Conservation (phyloP, 75 land plant genomes). For the Isoetes taiwanensis region DNA sequence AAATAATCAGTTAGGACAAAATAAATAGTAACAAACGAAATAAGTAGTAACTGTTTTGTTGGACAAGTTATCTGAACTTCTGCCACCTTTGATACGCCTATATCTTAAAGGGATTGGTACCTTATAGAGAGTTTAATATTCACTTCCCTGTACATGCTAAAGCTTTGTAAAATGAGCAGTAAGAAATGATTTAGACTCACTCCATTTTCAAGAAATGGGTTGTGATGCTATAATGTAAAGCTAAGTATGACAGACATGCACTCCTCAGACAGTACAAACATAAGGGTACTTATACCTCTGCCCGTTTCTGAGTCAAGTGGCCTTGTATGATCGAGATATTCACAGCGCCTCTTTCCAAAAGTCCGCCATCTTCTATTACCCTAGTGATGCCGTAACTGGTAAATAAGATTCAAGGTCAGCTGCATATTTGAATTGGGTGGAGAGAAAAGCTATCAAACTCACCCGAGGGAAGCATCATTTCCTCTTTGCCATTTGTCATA, state of each 20-base stretch:
- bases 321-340: conserved; percentile 35
- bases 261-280: neutral
- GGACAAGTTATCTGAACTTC: neutral
- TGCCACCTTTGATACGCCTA: neutral
- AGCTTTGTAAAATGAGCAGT: neutral
- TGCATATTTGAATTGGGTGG: neutral
- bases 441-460: neutral
- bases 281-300: conserved; percentile 35
- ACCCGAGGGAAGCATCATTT: conserved; percentile 24
- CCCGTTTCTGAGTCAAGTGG: conserved; percentile 25
- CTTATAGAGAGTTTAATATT: too few relatives aligned
- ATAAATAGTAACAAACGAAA: too few relatives aligned
- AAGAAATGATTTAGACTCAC: neutral
- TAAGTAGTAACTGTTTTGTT: neutral
- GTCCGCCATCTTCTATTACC: conserved; percentile 26
- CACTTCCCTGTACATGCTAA: too few relatives aligned
- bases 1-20: neutral
- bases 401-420: neutral
- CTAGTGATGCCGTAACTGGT: conserved; percentile 35
- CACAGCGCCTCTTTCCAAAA: conserved; percentile 32
- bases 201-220: neutral
- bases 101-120: too few relatives aligned
- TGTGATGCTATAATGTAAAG: neutral
- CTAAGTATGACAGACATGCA: neutral
- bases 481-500: conserved; percentile 25